A percentile compares a stretch with the other conserved stretches of the same genome.
phyloP scores from a whole-genome alignment of 805 yeast genomes.

The Candida maltosa region DNA sequence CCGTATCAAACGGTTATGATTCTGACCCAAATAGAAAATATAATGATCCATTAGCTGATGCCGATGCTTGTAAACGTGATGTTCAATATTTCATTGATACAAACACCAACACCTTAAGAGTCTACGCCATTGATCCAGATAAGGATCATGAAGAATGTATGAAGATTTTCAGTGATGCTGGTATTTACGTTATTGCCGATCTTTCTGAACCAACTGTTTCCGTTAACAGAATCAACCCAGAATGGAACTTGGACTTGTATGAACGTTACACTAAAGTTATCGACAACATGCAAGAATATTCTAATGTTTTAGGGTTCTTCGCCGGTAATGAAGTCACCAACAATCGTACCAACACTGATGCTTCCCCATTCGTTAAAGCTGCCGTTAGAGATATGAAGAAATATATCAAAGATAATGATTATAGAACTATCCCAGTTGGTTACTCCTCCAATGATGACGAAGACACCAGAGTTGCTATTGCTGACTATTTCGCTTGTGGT shows the following conservation, averaged over 20 bases:
- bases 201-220: constrained; percentile 71
- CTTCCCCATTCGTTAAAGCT: constrained; percentile 94
- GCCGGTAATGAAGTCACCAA: constrained; percentile 98
- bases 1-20: too few species aligned
- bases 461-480: constrained; percentile 72
- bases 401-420: constrained; percentile 63
- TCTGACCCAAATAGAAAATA: constrained; percentile 24
- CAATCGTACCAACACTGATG: constrained; percentile 74
- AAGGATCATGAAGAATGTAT: constrained; percentile 40
- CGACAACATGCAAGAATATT: constrained; percentile 72
- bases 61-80: constrained; percentile 40
- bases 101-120: constrained; percentile 42
- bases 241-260: constrained; percentile 71
- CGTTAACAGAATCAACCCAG: constrained; percentile 72
- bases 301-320: constrained; percentile 87
- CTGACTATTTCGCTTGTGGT: constrained; percentile 87
- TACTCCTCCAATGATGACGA: constrained; percentile 90
- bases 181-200: constrained; percentile 43
- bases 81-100: constrained; percentile 32
- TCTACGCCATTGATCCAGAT: constrained; percentile 39
- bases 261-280: constrained; percentile 79
- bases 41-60: constrained; percentile 41
- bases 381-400: constrained; percentile 86
- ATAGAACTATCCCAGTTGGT: constrained; percentile 87
- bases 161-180: constrained; percentile 43